Evolutionary conservation across 2,329 filamentous ascomycete species (phyloP), one percentile per base, ranked within the genome.

Genomic region (Mollisia scopiformis): DNA sequence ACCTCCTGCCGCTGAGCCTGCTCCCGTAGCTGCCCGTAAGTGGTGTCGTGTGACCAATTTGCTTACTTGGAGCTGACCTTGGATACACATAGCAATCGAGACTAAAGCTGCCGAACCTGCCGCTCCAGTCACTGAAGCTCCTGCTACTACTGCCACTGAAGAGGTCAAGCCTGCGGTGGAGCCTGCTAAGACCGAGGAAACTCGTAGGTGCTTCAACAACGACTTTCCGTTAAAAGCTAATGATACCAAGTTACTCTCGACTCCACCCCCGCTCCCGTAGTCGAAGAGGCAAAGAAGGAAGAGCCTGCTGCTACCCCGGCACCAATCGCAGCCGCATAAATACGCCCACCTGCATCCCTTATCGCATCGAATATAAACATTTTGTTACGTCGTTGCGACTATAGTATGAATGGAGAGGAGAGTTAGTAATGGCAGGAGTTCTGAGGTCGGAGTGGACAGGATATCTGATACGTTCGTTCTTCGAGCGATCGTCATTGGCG

Each of bases 341-440:
- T 53, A 59, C 46, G 19, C n/a, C 31, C 47, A 21, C 35, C 39
- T n/a, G 28, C 27, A 31, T 21, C 47, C 23, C 31, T n/a, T 33
- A 27, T 33, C 41, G 43, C 39, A 58, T 58, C 46, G 16, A 39
- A 43, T 28, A 63, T 46, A 46, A 11, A 28, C 25, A 50, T 59
- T 60, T 50, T 49, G 52, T 64, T 63, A 59, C 27, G n/a, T 35
- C 53, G 39, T 58, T 31, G 21, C 54, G 50, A 49, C 33, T 46
- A 62, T 66, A 63, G 58, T 19, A 62, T 61, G 25, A 52, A 57
- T 43, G 62, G 64, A 28, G 65, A 62, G 46, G 55, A 66, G 46
- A 57, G 59, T 25, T 31, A 16, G 62, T 71, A 71, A 71, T 71
- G 68, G 67, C 62, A 64, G 68, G 59, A 61, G 67, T 65, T n/a